Conservation (phyloP, 1,139 yeast species). For the Pichia sp. region DNA sequence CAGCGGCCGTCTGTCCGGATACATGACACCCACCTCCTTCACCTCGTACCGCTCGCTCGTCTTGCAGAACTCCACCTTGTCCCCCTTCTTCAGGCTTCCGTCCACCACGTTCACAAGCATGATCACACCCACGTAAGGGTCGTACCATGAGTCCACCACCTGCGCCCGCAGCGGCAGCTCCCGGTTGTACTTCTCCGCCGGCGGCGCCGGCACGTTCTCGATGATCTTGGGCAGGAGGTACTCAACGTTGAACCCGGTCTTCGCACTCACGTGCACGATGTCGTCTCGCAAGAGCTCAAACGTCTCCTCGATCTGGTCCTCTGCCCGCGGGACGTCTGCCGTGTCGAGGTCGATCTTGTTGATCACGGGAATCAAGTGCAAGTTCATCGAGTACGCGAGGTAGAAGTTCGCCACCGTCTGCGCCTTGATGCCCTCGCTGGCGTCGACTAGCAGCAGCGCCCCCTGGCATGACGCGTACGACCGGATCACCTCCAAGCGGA, state of each 20-base stretch:
- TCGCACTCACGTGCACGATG: slow-evolving; percentile 85
- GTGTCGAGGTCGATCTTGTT: slow-evolving; percentile 88
- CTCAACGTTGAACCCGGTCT: slow-evolving; percentile 79
- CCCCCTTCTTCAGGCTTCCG: slow-evolving; percentile 71
- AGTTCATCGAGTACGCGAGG: slow-evolving; percentile 80
- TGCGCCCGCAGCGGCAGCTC: slow-evolving; percentile 65
- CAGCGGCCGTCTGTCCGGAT: slow-evolving; percentile 75
- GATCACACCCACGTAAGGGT: slow-evolving; percentile 89
- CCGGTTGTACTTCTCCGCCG: slow-evolving; percentile 48
- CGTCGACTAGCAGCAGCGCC: slow-evolving; percentile 85
- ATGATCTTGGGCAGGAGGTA: slow-evolving; percentile 73
- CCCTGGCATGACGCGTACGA: slow-evolving; percentile 97
- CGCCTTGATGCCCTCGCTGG: slow-evolving; percentile 95
- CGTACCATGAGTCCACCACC: slow-evolving; percentile 96
- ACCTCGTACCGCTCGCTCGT: slow-evolving; percentile 75
- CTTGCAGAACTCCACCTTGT: slow-evolving; percentile 72
- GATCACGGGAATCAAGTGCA: slow-evolving; percentile 80
- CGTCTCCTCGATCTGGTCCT: slow-evolving; percentile 76
- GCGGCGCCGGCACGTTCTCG: slow-evolving; percentile 62
- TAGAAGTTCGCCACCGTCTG: slow-evolving; percentile 96
- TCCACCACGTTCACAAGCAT: slow-evolving; percentile 80
- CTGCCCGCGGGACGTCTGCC: slow-evolving; percentile 78
- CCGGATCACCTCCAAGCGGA: slow-evolving; percentile 87
- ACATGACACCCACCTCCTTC: slow-evolving; percentile 92
- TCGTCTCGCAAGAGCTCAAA: slow-evolving; percentile 76